Evolutionary conservation across 1,284 basidiomycete species (phyloP).

Genomic region (Leccinum angustisporum): DNA sequence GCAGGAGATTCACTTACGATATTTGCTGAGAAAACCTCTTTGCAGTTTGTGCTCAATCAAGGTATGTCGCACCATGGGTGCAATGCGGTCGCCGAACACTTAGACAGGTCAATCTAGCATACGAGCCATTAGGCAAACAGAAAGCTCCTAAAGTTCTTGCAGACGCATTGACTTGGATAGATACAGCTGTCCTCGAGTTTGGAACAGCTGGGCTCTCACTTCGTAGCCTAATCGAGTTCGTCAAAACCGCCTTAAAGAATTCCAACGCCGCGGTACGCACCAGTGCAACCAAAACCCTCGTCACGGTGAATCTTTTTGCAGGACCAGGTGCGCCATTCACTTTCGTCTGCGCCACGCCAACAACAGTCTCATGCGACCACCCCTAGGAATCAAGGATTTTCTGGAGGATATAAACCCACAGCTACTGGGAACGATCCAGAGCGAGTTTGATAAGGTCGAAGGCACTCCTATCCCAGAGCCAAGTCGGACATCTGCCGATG

Average conservation of each 20-base stretch:
- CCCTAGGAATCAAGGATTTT: slow-evolving; percentile 83
- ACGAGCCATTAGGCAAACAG: slow-evolving; percentile 88
- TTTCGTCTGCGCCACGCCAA: neutral
- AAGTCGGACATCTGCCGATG: slow-evolving; percentile 72
- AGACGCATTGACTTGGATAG: slow-evolving; percentile 90
- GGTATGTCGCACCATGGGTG: slow-evolving; percentile 47
- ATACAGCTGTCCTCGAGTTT: slow-evolving; percentile 88
- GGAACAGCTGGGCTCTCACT: slow-evolving; percentile 87
- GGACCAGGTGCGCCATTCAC: slow-evolving; percentile 68
- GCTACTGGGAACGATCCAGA: slow-evolving; percentile 85
- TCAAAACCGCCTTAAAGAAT: slow-evolving; percentile 87
- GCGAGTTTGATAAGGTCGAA: slow-evolving; percentile 94
- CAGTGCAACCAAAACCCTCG: slow-evolving; percentile 92
- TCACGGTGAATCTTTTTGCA: slow-evolving; percentile 90
- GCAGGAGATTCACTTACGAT: slow-evolving; percentile 85
- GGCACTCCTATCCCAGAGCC: slow-evolving; percentile 80
- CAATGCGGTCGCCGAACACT: slow-evolving; percentile 13
- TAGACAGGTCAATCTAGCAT: slow-evolving; percentile 52
- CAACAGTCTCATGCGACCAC: slow-evolving; percentile 2
- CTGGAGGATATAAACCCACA: slow-evolving; percentile 95
- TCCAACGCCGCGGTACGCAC: slow-evolving; percentile 94
- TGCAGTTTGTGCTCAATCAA: slow-evolving; percentile 93
- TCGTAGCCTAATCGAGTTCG: slow-evolving; percentile 84
- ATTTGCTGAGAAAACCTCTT: slow-evolving; percentile 90
- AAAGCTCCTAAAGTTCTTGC: slow-evolving; percentile 98